Base-by-base conservation (phyloP, 192 early-diverging fungal genomes). In the Coemansia sp. region DNA sequence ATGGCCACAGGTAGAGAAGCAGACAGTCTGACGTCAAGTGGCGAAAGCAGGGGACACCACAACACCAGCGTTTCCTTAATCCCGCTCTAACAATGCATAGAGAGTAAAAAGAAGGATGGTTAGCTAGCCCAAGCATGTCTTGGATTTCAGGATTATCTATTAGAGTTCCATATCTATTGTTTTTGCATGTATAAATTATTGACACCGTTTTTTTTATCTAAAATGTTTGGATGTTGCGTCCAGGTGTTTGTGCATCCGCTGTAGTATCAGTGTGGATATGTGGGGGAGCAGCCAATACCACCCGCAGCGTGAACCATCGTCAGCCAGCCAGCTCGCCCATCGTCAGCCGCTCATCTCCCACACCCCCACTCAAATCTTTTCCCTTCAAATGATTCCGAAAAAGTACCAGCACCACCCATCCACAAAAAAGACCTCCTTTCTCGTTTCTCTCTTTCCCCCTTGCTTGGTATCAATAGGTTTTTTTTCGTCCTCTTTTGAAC, bases 401-500 rank as follows among this genome's bases (percentile, higher is more conserved):
- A 26, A 51, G 25, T 26, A 26, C 25, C 25, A 15, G 48, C 48
- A 51, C 39, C 39, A 40, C 48, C 48, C 43, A 18, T 18, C 16
- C 16, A 15, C 9, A 40, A 46, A 46, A 46, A 46, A 21, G 20
- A 18, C 43, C 20, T 46, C 18, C 18, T 46, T 46, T 46, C 18
- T 18, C 43, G 7, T 51, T 62, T 40, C 25, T 23, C 10, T 45
- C 31, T 49, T n/a, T 13, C 61, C 12, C 8, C 18, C 45, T 33
- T n/a, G 46, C 29, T 49, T 46, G 31, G 8, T 51, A 48, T 62
- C 46, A 16, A 7, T 42, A n/a, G 16, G 46, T 3, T 51, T 33
- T 40, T 51, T 40, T 51, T 43, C 28, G 6, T 49, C 31, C 16
- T 34, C 46, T 62, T 49, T 49, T 43, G 21, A 30, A 62, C 46